Evolutionary conservation across 1,284 basidiomycete species (phyloP), one percentile per base, ranked within the genome.

Genomic region (Fomes fomentarius): DNA sequence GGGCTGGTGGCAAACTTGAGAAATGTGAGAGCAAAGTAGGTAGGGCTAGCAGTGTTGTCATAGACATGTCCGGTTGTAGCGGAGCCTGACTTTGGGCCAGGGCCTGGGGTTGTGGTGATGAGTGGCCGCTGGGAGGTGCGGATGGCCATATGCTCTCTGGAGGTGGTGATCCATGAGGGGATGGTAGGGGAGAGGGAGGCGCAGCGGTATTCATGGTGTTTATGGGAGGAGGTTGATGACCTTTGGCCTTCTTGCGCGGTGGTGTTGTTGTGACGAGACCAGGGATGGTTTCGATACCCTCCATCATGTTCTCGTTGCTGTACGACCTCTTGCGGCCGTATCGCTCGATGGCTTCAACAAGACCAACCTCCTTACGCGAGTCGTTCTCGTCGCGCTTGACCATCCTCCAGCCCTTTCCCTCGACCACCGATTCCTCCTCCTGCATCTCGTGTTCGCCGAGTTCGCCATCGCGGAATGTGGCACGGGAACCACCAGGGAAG

Each of bases 141-240:
- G 88, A 90, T 25, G 87, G 88, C 84, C 85, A 89, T 44, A 86
- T 83, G 51, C 74, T 74, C 66, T 88, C 84, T 12, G 84, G 88
- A 30, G 84, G 82, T 3, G 91, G 90, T 9, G 91, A 91, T 24
- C 89, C 89, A 69, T 87, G 87, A 21, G 90, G 90, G 12, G 90
- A 92, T 7, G 89, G 90, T 30, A 92, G 71, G 38, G 89, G 90
- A 2, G 91, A 93, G 22, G 88, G 89, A 9, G 91, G 91, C 7
- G 88, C 89, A 12, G 88, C 86, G 9, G 80, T 79, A 63, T 83
- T 85, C 37, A 87, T 74, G 2, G 83, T 82, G 24, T 78, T 77
- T 52, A 86, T 79, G 47, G 76, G 82, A 21, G 82, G 79, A 33
- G 81, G 64, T 46, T 79, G 77, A 15, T 84, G 73, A 6, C 81